Evolutionary conservation across 2,329 filamentous ascomycete species (phyloP), one percentile per base, ranked within the genome.

Genomic region (Paecilomyces niveus): DNA sequence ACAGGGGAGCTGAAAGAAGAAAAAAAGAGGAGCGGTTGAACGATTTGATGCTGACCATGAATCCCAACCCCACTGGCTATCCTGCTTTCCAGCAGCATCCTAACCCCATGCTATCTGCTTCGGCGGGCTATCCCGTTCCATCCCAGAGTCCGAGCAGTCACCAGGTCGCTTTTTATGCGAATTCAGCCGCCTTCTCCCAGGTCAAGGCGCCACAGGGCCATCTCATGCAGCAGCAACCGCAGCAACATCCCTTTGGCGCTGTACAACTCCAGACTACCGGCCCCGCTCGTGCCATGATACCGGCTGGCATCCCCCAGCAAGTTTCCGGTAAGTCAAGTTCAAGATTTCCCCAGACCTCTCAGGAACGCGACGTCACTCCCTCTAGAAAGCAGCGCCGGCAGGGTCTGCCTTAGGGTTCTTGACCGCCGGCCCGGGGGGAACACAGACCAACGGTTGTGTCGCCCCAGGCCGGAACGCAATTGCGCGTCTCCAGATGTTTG

Each of bases 251-350:
- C 62, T 74, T 73, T 61, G 69, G 68, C 60, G 63, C 67, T 54
- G 67, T 73, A 62, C 66, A 70, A 54, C 62, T 73, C 67, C 73
- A 75, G 62, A 64, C 70, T 50, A 67, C 64, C 50, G 69, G 64
- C 59, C 68, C 70, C 57, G 67, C 70, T 65, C 72, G 72, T 69
- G 67, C 68, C 63, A 73, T 75, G 70, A 74, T 75, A 66, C 68
- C 72, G 51, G 62, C 67, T 31, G 68, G 69, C 26, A 74, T 71
- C 57, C 67, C 71, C 58, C 71, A 72, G 62, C 68, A 70, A 53
- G 66, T 68, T 32, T 66, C 69, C 58, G 72, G 72, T 74, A 70
- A 56, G 53, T 58, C 45, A 8, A 45, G 39, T 9, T 45, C n/a
- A 18, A 45, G 15, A 21, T 15, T 18, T 15, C 49, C 35, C 53